A percentile compares a stretch with the other conserved stretches of the same genome.
These are phyloP conservation scores for Eragrostis curvula DNA, from an alignment of 176 grass and related monocot genomes.

Conservation along the genomic window DNA sequence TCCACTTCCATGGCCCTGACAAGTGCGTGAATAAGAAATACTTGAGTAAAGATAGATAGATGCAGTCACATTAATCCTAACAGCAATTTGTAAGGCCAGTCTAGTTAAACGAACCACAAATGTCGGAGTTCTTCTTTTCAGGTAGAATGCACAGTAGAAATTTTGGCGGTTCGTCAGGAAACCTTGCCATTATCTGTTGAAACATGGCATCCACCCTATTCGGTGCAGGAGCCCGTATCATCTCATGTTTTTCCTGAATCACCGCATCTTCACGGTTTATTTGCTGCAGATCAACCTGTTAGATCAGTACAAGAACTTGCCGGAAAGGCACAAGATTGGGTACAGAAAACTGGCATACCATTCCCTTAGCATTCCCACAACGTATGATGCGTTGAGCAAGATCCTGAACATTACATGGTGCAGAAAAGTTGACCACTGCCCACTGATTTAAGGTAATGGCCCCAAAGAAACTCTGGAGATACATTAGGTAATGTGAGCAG, in stretches of 20 bases:
- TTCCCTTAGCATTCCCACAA: slow-evolving; percentile 51
- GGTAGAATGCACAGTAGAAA: slow-evolving; percentile 66
- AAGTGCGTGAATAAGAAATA: too few species aligned
- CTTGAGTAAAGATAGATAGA: too few species aligned
- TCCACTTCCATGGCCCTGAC: slow-evolving; percentile 68
- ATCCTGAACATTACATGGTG: slow-evolving; percentile 30
- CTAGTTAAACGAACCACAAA: slow-evolving; percentile 28
- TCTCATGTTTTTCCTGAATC: slow-evolving; percentile 56
- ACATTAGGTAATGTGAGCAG: too few species aligned
- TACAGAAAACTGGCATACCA: slow-evolving; percentile 46
- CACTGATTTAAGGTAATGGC: slow-evolving; percentile 24
- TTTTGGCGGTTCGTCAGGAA: background rate
- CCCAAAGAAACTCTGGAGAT: too few species aligned
- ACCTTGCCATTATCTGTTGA: background rate
- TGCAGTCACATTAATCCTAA: too few species aligned
- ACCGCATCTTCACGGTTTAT: slow-evolving; percentile 24
- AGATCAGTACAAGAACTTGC: background rate
- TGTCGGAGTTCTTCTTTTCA: slow-evolving; percentile 56
- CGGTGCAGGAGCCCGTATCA: background rate
- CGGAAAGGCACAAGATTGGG: background rate
- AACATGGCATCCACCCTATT: slow-evolving; percentile 44
- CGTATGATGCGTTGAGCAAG: too few species aligned
- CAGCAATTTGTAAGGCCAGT: too few species aligned
- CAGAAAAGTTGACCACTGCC: slow-evolving; percentile 73
- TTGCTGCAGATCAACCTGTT: slow-evolving; percentile 26